phyloP scores from a whole-genome alignment of 2,329 filamentous ascomycete genomes.

The Colletotrichum sp. region DNA sequence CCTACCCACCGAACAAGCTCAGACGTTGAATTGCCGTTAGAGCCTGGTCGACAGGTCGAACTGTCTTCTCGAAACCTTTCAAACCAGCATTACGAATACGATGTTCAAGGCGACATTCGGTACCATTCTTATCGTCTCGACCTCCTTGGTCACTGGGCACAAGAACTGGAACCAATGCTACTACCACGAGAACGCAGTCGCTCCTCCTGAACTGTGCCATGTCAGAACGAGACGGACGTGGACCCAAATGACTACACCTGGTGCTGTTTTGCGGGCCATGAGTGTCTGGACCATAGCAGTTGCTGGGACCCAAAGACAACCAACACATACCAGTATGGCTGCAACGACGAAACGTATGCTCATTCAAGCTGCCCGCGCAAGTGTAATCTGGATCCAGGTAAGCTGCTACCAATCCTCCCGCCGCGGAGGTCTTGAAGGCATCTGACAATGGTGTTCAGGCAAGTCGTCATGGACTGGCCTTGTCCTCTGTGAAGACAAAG shows the following conservation, averaged over 20 bases:
- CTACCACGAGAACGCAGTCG: background rate
- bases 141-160: background rate
- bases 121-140: background rate
- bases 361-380: conserved; percentile 3
- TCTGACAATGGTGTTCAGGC: too few species aligned
- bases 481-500: too few species aligned
- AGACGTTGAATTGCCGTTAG: background rate
- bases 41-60: background rate
- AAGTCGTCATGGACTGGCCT: too few species aligned
- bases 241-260: background rate
- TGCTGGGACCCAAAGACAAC: background rate
- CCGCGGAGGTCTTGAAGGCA: too few species aligned
- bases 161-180: conserved; percentile 10
- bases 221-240: background rate
- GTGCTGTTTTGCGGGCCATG: conserved; percentile 11
- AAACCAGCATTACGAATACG: too few species aligned
- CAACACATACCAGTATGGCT: conserved; percentile 16
- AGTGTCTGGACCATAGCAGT: background rate
- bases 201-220: background rate
- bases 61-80: too few species aligned
- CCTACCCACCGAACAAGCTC: background rate
- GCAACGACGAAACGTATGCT: conserved; percentile 1
- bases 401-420: too few species aligned
- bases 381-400: background rate
- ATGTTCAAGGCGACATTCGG: background rate